These are phyloP conservation scores for Lotus japonicus DNA, from an alignment of 306 rosid genomes.

Conservation along the genomic window DNA sequence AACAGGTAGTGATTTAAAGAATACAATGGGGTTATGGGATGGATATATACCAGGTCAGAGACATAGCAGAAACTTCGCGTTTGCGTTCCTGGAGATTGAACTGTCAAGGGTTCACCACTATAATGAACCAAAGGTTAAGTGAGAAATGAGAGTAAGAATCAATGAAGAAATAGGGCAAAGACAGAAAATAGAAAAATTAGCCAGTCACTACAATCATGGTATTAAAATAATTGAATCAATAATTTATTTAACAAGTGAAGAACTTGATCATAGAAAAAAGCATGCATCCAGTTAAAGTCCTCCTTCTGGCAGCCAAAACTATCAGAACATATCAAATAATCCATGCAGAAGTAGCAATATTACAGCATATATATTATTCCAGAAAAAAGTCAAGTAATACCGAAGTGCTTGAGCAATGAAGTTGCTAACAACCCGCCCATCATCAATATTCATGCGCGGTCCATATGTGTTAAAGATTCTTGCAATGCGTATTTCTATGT, in stretches of 20 bases:
- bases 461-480: constrained; percentile 97
- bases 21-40: not conserved
- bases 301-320: not conserved
- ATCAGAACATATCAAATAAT: not conserved
- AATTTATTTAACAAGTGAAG: not conserved
- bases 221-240: not conserved
- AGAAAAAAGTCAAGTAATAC: constrained; percentile 29
- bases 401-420: constrained; percentile 95
- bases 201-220: not conserved
- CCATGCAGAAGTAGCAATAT: not conserved
- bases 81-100: constrained; percentile 61
- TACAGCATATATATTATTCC: not conserved
- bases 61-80: constrained; percentile 66
- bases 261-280: not conserved
- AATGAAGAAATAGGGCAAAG: not conserved
- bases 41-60: constrained; percentile 47
- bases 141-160: not conserved
- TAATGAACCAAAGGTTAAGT: constrained; percentile 10
- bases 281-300: not conserved
- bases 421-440: constrained; percentile 98
- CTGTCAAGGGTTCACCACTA: constrained; percentile 60
- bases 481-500: constrained; percentile 78
- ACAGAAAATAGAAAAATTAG: not conserved
- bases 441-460: constrained; percentile 99
- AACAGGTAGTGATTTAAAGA: not conserved